phyloP scores from a whole-genome alignment of 148 eudicot genomes.

The Cornus suecica region DNA sequence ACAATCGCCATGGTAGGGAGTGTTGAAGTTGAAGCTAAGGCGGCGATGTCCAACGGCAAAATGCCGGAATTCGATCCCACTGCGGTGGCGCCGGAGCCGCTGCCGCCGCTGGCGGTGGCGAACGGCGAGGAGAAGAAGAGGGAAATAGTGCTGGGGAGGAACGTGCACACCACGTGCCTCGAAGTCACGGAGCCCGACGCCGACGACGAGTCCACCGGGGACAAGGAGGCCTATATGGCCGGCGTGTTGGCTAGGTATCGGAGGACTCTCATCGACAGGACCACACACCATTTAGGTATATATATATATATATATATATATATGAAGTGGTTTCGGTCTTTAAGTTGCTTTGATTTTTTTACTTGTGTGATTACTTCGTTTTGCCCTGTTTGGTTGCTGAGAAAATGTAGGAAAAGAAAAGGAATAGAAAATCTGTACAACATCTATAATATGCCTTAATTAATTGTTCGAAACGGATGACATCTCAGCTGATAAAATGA shows the following conservation, averaged over 20 bases:
- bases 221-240: slow-evolving; percentile 25
- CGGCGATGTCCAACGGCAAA: slow-evolving; percentile 10
- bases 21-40: not conserved
- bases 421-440: not conserved
- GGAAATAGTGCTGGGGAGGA: slow-evolving; percentile 25
- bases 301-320: too few relatives aligned
- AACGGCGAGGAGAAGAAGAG: slow-evolving; percentile 12
- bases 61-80: slow-evolving; percentile 10
- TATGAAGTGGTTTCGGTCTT: not conserved
- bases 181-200: slow-evolving; percentile 23
- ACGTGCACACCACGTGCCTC: slow-evolving; percentile 22
- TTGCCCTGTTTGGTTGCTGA: not conserved
- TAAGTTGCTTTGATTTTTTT: too few relatives aligned
- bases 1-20: not conserved
- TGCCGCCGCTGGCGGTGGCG: slow-evolving; percentile 7
- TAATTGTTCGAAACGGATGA: too few relatives aligned
- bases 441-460: too few relatives aligned
- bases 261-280: slow-evolving; percentile 16
- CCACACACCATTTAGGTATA: slow-evolving; percentile 21
- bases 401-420: not conserved
- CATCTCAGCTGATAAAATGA: too few relatives aligned
- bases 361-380: not conserved
- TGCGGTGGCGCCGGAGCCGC: slow-evolving; percentile 7
- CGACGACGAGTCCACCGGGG: slow-evolving; percentile 23
- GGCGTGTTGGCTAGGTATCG: slow-evolving; percentile 22